Evolutionary conservation across 2,329 filamentous ascomycete genomes (phyloP), one percentile per base, ranked within the genome.

Genomic region (Scedosporium aurantiacum): DNA sequence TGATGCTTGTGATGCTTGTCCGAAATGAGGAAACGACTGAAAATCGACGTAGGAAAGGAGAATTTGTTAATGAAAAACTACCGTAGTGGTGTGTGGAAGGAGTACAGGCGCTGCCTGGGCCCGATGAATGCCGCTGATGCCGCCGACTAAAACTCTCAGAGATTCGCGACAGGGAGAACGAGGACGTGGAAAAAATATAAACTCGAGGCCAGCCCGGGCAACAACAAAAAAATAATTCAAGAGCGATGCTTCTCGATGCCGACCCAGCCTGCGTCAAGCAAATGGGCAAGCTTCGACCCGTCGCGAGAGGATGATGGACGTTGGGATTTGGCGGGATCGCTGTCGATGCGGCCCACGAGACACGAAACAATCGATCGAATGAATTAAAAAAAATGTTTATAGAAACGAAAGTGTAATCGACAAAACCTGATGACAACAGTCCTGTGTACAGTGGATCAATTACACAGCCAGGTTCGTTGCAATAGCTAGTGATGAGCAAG

Each of bases 301-400:
- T 60, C 63, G 60, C 64, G 64, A 64, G 61, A 63, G 57, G 57
- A 61, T 52, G 61, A 47, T 32, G 62, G 63, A 52, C 56, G 63
- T 63, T 63, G 67, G 63, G 65, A 63, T 65, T 65, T 58, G 60
- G 65, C 63, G 66, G 65, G 66, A 63, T 66, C 64, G 66, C 62
- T 60, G 63, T 66, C 28, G 28, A 58, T 32, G 28, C 7, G 59
- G 12, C 16, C 25, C 25, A 40, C 50, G 50, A 61, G 52, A 27
- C 40, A 32, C 18, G 70, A 70, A 71, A 70, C 68, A 71, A 72
- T 68, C 69, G 70, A 67, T 67, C 69, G 69, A 72, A 70, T 68
- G 66, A 66, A 77, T 75, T 74, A 75, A 73, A 73, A 67, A 67
- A 37, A 37, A 37, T 71, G 69, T 72, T 72, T 72, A 74, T 71